Base-by-base conservation (phyloP, 495 filamentous ascomycete species). In the Penicillium odoratum region DNA sequence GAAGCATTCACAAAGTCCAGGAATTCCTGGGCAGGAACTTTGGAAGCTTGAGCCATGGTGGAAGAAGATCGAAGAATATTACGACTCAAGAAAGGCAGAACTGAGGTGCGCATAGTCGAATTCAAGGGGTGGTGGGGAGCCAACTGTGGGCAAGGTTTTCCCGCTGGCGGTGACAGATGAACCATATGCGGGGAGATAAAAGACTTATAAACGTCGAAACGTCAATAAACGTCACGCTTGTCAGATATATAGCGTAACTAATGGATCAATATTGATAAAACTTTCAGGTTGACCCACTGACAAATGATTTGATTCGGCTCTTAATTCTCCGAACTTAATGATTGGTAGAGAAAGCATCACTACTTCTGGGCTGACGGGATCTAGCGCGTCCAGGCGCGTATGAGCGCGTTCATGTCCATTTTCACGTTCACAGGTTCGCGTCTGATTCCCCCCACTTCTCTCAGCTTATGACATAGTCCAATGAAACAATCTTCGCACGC, bases 1-100 rank as follows among this genome's bases (percentile, higher is more conserved):
- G 92, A 96, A 53, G 88, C 88, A 74, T 97, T 94, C 69, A 98
- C 86, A 78, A 96, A 98, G 69, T 89, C 88, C 64, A 97, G 72
- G 67, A 98, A 96, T 72, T 92, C 90, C 74, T 89, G 75, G 51
- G 90, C 92, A 56, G 81, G 75, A 65, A 81, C 76, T 51, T 85
- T 75, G 40, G 52, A 55, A 83, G 80, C 44, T 84, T 46, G 42
- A 30, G 40, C 78, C 85, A 90, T 88, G 53, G 63, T 77, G 48
- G 64, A 69, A 59, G 59, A 72, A 25, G 53, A 52, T 13, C 53
- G 49, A 43, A 48, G 43, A 34, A 57, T 56, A 38, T n/a, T 60
- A 31, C 51, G 60, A 56, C 42, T 36, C 40, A 56, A 30, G 13
- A 58, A 53, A 30, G 56, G 54, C 18, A 63, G 54, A 51, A 57